phyloP scores from a whole-genome alignment of 2,329 filamentous ascomycete genomes.

The Penicillium sp. region DNA sequence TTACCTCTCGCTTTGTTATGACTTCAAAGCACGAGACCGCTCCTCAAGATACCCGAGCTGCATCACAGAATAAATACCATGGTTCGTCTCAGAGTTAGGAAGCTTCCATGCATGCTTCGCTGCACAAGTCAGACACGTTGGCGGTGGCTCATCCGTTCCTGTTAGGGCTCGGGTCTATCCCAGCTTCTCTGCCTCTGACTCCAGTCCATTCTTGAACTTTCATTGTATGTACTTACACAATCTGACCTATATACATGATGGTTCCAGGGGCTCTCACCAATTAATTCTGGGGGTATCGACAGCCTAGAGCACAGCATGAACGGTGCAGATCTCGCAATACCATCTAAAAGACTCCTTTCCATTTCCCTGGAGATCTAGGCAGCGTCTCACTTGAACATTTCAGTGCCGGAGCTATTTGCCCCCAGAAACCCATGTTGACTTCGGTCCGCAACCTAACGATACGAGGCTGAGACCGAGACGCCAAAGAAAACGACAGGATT shows the following conservation, averaged over 20 bases:
- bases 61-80: slow-evolving; percentile 6
- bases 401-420: background rate
- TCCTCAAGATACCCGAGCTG: slow-evolving; percentile 9
- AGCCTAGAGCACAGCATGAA: slow-evolving; percentile 10
- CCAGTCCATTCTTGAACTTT: slow-evolving; percentile 12
- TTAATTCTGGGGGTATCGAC: background rate
- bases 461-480: slow-evolving; percentile 10
- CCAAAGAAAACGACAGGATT: slow-evolving; percentile 11
- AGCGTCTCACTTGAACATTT: background rate
- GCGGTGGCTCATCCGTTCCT: slow-evolving; percentile 9
- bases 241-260: slow-evolving; percentile 6
- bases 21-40: slow-evolving; percentile 9
- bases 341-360: slow-evolving; percentile 4
- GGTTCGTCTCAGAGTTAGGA: slow-evolving; percentile 15
- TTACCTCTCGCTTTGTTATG: background rate
- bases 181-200: slow-evolving; percentile 9
- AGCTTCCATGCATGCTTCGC: slow-evolving; percentile 36
- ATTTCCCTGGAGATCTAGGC: slow-evolving; percentile 6
- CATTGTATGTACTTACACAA: slow-evolving; percentile 12
- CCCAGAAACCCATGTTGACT: background rate
- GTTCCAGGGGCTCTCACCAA: slow-evolving; percentile 6
- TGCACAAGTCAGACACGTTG: slow-evolving; percentile 28
- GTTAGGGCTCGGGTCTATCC: slow-evolving; percentile 2
- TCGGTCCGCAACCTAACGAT: slow-evolving; percentile 3
- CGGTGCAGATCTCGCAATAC: slow-evolving; percentile 3